Evolutionary conservation across 805 yeast genomes (phyloP).

Genomic region (Nakazawaea molendinolei): DNA sequence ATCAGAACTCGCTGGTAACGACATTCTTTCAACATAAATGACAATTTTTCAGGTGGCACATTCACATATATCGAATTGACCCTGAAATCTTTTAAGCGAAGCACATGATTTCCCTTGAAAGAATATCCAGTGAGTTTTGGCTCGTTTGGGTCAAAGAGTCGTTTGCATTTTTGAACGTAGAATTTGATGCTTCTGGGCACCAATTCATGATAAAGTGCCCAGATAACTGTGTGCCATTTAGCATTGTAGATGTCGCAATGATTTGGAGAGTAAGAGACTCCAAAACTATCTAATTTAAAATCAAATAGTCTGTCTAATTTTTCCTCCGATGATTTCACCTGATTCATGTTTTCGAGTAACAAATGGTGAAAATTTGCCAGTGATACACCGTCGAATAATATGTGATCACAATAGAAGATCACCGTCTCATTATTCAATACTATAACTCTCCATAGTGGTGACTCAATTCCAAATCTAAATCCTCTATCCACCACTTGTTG

Average conservation of each 20-base stretch:
- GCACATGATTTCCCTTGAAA: neutral
- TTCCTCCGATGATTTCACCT: too few species aligned
- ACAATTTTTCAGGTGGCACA: neutral
- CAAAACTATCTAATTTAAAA: too few species aligned
- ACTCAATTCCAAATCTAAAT: neutral
- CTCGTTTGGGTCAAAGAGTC: too few species aligned
- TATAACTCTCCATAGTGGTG: slow-evolving; percentile 19
- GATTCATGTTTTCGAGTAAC: slow-evolving; percentile 16
- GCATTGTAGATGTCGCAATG: too few species aligned
- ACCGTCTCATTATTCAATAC: slow-evolving; percentile 13
- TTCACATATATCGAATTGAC: neutral
- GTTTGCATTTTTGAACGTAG: too few species aligned
- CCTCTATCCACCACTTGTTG: neutral
- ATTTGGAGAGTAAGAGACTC: too few species aligned
- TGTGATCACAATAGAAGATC: slow-evolving; percentile 23
- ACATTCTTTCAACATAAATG: too few species aligned
- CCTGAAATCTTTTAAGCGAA: neutral
- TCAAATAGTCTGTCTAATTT: too few species aligned
- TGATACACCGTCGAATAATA: slow-evolving; percentile 28
- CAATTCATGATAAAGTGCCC: neutral
- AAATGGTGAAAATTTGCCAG: slow-evolving; percentile 25
- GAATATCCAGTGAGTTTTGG: neutral
- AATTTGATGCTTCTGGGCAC: neutral
- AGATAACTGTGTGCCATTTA: neutral
- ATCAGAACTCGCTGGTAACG: too few species aligned